Conservation (phyloP, 2,329 filamentous ascomycete species). For the Fusarium albidum region DNA sequence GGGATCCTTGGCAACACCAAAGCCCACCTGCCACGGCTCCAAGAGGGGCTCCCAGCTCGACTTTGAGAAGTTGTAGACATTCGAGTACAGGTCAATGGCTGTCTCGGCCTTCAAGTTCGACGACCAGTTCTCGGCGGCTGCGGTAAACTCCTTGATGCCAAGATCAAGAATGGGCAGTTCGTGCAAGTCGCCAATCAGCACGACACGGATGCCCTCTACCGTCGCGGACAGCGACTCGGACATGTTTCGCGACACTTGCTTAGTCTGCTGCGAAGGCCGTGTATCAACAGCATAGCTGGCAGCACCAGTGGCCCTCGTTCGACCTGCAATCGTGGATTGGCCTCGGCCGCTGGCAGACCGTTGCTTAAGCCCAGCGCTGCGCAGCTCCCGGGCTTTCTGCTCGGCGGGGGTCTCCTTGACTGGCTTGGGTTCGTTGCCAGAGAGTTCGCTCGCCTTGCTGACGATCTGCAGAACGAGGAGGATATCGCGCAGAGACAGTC, state of each 20-base stretch:
- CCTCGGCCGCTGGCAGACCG: slow-evolving; percentile 65
- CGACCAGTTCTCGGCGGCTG: slow-evolving; percentile 91
- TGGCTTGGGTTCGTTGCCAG: slow-evolving; percentile 65
- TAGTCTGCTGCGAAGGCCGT: slow-evolving; percentile 23
- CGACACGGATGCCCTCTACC: slow-evolving; percentile 87
- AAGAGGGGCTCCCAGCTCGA: slow-evolving; percentile 97
- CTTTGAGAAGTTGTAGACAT: slow-evolving; percentile 99
- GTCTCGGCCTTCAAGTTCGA: slow-evolving; percentile 86
- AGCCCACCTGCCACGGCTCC: slow-evolving; percentile 94
- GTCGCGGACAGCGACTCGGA: slow-evolving; percentile 85
- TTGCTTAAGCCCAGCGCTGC: slow-evolving; percentile 58
- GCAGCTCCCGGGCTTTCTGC: slow-evolving; percentile 64
- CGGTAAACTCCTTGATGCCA: slow-evolving; percentile 88
- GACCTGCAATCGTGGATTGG: slow-evolving; percentile 56
- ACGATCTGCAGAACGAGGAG: slow-evolving; percentile 92
- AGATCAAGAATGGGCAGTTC: slow-evolving; percentile 95
- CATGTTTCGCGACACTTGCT: slow-evolving; percentile 28
- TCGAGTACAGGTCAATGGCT: slow-evolving; percentile 91
- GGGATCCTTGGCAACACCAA: slow-evolving; percentile 83
- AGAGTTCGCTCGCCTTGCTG: slow-evolving; percentile 88
- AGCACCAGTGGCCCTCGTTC: slow-evolving; percentile 51
- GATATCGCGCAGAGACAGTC: slow-evolving; percentile 93
- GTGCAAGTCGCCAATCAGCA: slow-evolving; percentile 94
- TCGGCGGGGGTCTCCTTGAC: slow-evolving; percentile 52
- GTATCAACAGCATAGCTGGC: slow-evolving; percentile 42